Conservation (phyloP, 2,329 filamentous ascomycete species). For the Calonectria naviculata region DNA sequence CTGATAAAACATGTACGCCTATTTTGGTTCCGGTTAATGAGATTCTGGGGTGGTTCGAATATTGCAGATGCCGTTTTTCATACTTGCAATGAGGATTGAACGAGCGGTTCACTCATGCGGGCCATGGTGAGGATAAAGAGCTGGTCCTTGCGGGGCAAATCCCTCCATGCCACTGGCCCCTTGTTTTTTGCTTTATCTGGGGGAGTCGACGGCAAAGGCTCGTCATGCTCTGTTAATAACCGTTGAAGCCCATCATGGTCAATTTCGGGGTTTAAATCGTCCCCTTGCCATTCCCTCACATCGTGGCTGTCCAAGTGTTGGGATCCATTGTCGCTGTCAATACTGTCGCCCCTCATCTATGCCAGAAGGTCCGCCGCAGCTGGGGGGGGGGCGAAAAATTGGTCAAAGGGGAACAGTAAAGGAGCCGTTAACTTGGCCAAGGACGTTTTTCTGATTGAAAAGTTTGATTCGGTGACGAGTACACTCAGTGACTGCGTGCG, state of each 20-base stretch:
- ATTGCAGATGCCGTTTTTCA: background rate
- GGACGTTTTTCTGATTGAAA: background rate
- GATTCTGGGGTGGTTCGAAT: background rate
- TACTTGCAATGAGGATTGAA: slow-evolving; percentile 77
- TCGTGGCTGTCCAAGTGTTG: slow-evolving; percentile 14
- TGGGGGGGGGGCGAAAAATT: background rate
- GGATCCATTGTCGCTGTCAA: slow-evolving; percentile 28
- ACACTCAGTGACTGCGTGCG: background rate
- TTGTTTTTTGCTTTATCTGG: slow-evolving; percentile 15
- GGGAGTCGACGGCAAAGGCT: slow-evolving; percentile 7
- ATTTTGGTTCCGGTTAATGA: slow-evolving; percentile 21
- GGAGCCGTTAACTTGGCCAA: background rate
- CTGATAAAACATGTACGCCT: slow-evolving; percentile 89
- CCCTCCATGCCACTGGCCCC: slow-evolving; percentile 64
- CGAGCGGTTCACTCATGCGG: slow-evolving; percentile 83
- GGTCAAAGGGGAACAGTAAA: background rate
- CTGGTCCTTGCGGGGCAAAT: slow-evolving; percentile 81
- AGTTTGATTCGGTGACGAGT: background rate
- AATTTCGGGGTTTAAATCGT: background rate
- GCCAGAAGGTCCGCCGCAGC: background rate
- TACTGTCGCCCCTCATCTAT: slow-evolving; percentile 36
- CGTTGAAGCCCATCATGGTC: slow-evolving; percentile 1
- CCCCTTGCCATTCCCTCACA: slow-evolving; percentile 1
- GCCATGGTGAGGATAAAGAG: slow-evolving; percentile 82
- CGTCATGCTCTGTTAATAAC: slow-evolving; percentile 11